Conservation (phyloP, 768 basidiomycete genomes). For the Neoboletus brunneissimus region DNA sequence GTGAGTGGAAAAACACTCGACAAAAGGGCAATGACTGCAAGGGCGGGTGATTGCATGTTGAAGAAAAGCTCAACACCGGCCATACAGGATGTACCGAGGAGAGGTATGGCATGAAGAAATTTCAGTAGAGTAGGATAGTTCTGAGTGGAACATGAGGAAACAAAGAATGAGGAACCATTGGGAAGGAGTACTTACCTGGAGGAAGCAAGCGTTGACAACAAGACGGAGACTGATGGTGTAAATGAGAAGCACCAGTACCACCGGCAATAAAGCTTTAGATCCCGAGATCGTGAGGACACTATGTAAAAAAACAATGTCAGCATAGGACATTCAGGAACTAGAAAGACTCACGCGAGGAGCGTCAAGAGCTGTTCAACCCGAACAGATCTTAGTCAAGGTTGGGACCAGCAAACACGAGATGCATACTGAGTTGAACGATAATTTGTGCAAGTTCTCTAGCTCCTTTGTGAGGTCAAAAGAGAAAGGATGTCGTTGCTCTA, state of each 20-base stretch:
- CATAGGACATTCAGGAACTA: neutral
- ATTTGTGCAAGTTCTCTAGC: constrained; percentile 6
- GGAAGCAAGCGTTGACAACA: constrained; percentile 1
- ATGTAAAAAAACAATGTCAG: neutral
- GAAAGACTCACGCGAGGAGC: constrained; percentile 13
- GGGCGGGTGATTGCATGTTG: constrained; percentile 3
- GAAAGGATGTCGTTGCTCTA: neutral
- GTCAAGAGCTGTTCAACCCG: constrained; percentile 6
- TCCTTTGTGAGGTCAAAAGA: constrained; percentile 3
- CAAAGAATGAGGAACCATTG: neutral
- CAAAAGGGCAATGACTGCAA: constrained; percentile 6
- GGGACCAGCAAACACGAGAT: neutral
- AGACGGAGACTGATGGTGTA: constrained; percentile 19
- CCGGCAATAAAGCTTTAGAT: constrained; percentile 1
- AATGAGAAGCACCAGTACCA: constrained; percentile 15
- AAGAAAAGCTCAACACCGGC: constrained; percentile 7
- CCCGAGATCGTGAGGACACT: constrained; percentile 17
- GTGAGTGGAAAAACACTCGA: constrained; percentile 10
- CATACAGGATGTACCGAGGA: constrained; percentile 13
- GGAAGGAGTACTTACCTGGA: neutral
- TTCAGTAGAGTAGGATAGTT: neutral
- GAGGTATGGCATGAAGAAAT: constrained; percentile 14
- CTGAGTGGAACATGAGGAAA: neutral
- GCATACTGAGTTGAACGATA: constrained; percentile 17
- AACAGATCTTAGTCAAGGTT: neutral